These are phyloP conservation scores for Penicillium sp. DNA, from an alignment of 2,329 filamentous ascomycete genomes.

Conservation along the genomic window DNA sequence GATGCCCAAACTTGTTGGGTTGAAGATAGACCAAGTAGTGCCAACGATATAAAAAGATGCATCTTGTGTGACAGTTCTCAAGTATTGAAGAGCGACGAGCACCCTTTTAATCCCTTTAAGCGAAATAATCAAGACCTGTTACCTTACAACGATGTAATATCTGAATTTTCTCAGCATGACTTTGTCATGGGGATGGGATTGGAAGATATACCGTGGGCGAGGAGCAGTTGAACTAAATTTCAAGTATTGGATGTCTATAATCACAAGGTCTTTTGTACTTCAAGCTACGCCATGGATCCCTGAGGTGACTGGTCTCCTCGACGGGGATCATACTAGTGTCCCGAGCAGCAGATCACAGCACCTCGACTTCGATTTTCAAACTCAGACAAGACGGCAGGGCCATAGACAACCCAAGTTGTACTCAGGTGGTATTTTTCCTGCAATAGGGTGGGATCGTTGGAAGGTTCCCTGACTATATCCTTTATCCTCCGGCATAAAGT, in stretches of 20 bases:
- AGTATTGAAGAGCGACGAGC: neutral
- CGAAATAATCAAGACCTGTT: neutral
- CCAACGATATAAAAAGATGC: conserved; percentile 8
- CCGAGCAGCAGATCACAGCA: neutral
- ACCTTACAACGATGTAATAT: neutral
- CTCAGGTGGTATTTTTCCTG: neutral
- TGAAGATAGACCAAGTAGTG: conserved; percentile 4
- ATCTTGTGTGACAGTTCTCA: conserved; percentile 3
- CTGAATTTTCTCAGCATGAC: conserved; percentile 9
- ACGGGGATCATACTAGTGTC: conserved; percentile 6
- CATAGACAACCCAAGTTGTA: neutral
- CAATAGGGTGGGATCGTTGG: neutral
- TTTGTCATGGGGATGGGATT: neutral
- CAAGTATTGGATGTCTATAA: neutral
- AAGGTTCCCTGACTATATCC: neutral
- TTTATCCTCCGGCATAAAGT: conserved; percentile 7
- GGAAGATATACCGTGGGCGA: neutral
- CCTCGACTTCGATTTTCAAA: neutral
- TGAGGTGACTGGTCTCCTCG: neutral
- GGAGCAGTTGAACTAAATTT: neutral
- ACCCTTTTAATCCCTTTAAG: neutral
- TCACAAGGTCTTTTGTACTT: neutral
- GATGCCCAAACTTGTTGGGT: conserved; percentile 3
- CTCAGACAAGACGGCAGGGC: neutral
- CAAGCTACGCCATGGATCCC: neutral